Conservation (phyloP, 2,329 filamentous ascomycete species). For the Aspergillus pseudonomiae region DNA sequence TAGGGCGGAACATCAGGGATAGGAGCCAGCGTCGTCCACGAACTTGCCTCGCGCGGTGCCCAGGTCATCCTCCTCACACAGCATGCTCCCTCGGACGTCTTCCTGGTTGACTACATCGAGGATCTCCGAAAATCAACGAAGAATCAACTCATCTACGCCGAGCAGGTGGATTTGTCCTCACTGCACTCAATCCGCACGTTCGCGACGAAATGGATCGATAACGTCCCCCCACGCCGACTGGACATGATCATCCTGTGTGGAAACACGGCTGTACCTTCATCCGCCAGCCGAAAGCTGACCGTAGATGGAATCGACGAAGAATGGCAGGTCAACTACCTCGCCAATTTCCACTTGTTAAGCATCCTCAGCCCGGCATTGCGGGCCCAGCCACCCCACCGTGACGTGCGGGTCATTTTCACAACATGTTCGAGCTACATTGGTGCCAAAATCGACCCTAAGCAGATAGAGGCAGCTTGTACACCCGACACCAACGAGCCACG, state of each 20-base stretch:
- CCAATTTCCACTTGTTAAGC: constrained; percentile 91
- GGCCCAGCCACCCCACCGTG: constrained; percentile 89
- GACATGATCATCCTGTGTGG: constrained; percentile 92
- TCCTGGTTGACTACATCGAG: constrained; percentile 89
- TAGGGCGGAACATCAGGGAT: constrained; percentile 90
- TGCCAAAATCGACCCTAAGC: constrained; percentile 62
- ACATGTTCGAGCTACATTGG: constrained; percentile 89
- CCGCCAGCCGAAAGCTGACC: constrained; percentile 63
- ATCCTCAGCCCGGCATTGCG: constrained; percentile 88
- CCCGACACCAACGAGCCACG: neutral
- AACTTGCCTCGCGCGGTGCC: constrained; percentile 79
- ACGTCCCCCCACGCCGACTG: constrained; percentile 81
- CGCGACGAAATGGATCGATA: constrained; percentile 97
- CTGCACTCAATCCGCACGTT: constrained; percentile 91
- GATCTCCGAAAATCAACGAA: constrained; percentile 75
- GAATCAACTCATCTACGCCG: constrained; percentile 90
- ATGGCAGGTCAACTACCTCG: constrained; percentile 93
- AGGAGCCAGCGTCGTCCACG: constrained; percentile 73
- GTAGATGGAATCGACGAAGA: constrained; percentile 81
- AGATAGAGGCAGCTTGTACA: constrained; percentile 8
- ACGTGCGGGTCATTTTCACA: constrained; percentile 83
- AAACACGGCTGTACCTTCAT: constrained; percentile 64
- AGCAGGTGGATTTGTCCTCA: constrained; percentile 86
- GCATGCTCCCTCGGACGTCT: constrained; percentile 77
- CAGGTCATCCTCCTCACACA: constrained; percentile 90